A percentile compares a stretch with the other conserved stretches of the same genome.
These are phyloP conservation scores for Barnettozyma vustinii DNA, from an alignment of 805 yeast species.

Conservation along the genomic window DNA sequence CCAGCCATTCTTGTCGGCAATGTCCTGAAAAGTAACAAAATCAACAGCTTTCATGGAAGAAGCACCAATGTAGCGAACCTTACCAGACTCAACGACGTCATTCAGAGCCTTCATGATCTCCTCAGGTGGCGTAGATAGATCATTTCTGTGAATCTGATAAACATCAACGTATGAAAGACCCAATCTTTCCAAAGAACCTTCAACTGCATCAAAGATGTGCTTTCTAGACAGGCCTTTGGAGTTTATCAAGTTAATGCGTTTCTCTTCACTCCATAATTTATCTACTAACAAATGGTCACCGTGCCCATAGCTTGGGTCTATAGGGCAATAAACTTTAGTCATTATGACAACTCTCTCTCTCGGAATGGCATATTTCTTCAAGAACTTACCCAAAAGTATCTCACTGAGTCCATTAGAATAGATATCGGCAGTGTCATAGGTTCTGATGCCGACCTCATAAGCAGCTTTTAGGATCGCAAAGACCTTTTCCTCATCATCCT, in stretches of 20 bases:
- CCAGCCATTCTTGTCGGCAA: conserved; percentile 54
- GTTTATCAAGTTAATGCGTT: conserved; percentile 21
- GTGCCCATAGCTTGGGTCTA: conserved; percentile 10
- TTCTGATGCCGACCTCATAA: no score
- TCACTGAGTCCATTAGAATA: no score
- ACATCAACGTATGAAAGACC: conserved; percentile 41
- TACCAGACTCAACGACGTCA: conserved; percentile 44
- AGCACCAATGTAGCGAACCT: conserved; percentile 54
- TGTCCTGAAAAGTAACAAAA: conserved; percentile 46
- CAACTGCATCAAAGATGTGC: conserved; percentile 41
- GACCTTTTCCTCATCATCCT: no score
- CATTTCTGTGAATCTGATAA: conserved; percentile 49
- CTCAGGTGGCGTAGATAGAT: conserved; percentile 36
- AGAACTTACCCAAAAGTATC: conserved; percentile 43
- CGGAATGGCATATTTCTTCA: conserved; percentile 43
- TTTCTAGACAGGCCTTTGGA: conserved; percentile 37
- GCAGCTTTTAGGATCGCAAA: no score
- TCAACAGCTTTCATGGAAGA: conserved; percentile 53
- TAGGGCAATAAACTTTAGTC: conserved; percentile 31
- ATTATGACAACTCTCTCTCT: conserved; percentile 50
- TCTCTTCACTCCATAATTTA: neutral
- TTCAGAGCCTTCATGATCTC: conserved; percentile 53
- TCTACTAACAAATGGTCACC: neutral
- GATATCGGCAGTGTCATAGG: no score
- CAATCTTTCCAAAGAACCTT: no score